These are phyloP conservation scores for Echites panduratus DNA, from an alignment of 257 asterid genomes.

Conservation along the genomic window DNA sequence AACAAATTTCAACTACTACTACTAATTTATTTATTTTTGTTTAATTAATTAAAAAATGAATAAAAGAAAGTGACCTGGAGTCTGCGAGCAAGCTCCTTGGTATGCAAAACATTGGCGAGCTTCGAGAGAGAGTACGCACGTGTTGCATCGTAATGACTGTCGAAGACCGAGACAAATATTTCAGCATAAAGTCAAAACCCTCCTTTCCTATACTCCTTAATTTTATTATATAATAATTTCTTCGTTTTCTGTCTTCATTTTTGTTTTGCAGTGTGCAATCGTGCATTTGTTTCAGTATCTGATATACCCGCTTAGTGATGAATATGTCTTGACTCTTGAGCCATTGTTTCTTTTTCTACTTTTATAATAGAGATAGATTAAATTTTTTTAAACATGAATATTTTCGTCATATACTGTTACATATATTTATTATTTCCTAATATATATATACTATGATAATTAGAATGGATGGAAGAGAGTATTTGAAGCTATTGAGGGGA, in stretches of 20 bases:
- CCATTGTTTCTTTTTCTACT: too few relatives aligned
- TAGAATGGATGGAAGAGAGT: too few relatives aligned
- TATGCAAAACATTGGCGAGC: constrained; percentile 96
- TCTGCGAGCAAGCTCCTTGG: constrained; percentile 84
- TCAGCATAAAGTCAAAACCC: constrained; percentile 33
- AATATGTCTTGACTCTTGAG: neutral
- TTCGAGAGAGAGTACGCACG: constrained; percentile 98
- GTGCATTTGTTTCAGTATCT: constrained; percentile 29
- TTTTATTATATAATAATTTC: neutral
- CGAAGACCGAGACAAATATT: constrained; percentile 27
- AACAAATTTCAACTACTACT: constrained; percentile 25
- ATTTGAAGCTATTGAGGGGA: too few relatives aligned
- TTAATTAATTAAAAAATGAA: neutral
- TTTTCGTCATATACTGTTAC: too few relatives aligned
- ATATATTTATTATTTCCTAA: too few relatives aligned
- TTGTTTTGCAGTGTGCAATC: neutral
- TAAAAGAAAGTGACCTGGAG: constrained; percentile 34
- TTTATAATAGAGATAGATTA: too few relatives aligned
- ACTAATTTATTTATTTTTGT: neutral
- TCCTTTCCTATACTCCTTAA: neutral
- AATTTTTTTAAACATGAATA: too few relatives aligned
- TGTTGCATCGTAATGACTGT: constrained; percentile 89
- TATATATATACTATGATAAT: too few relatives aligned
- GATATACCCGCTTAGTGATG: neutral
- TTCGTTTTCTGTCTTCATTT: neutral